Evolutionary conservation across 2,329 filamentous ascomycete species (phyloP), one percentile per base, ranked within the genome.

Genomic region (Fusarium brachygibbosum): DNA sequence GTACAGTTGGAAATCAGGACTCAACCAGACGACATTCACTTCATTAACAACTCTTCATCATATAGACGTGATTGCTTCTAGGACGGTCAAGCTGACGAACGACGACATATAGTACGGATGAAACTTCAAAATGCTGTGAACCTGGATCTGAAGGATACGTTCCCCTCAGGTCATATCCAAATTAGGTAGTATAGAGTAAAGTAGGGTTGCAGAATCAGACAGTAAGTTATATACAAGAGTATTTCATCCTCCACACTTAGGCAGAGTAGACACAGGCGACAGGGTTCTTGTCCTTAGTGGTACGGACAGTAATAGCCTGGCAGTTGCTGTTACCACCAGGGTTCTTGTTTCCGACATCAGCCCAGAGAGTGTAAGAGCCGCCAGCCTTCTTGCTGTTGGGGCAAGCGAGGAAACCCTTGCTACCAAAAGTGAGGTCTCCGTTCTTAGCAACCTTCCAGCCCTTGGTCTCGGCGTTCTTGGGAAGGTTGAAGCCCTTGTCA

Each of bases 21-120:
- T 0, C 79, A 83, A 60, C 79, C 85, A 0, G 87, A 87, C 23
- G 88, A 90, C 71, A 84, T 90, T 64, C 86, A 88, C 72, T 89
- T 89, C 75, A 85, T 90, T 79, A 90, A 90, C 80, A 90, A 90
- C 76, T 90, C 38, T 82, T 85, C 6, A 75, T 90, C 16, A 17
- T 88, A 90, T 73, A 83, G 86, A 32, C 85, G 88, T 3, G 45
- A 57, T 13, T 25, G 19, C 21, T 57, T 57, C 2, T 14, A 8
- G 53, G 11, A 57, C 9, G 9, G 25, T 5, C 9, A 8, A 0
- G 5, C 21, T 19, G 25, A 14, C 0, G 32, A 37, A 5, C 16
- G 11, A 11, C 82, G 87, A 21, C 87, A 89, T 63, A 77, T 89
- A 14, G 85, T 89, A 16, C 85, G 87, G 72, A 88, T 88, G 85